These are phyloP conservation scores for Sclerotinia spermophila DNA, from an alignment of 2,329 filamentous ascomycete species.

Conservation along the genomic window DNA sequence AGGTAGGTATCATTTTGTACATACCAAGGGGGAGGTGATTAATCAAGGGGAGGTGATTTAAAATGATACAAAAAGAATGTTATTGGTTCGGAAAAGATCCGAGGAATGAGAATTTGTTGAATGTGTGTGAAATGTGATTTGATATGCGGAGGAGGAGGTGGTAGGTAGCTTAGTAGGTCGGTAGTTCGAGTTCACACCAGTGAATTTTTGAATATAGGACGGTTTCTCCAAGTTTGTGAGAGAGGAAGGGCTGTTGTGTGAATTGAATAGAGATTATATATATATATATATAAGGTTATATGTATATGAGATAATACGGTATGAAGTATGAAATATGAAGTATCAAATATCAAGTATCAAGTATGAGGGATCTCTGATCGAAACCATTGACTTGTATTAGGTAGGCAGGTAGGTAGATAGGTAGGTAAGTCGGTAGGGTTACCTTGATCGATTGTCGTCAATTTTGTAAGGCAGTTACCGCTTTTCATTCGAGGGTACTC, in stretches of 20 bases:
- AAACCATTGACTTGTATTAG: background rate
- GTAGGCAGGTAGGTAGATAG: background rate
- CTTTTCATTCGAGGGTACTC: background rate
- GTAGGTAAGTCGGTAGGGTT: background rate
- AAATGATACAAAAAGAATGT: background rate
- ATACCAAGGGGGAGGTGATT: constrained; percentile 2
- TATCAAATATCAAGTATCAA: too few relatives aligned
- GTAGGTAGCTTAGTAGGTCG: background rate
- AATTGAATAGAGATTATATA: background rate
- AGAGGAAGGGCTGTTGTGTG: background rate
- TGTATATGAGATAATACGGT: background rate
- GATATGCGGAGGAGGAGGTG: background rate
- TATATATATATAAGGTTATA: too few relatives aligned
- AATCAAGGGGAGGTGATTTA: constrained; percentile 4
- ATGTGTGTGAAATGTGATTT: background rate
- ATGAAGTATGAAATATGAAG: too few relatives aligned
- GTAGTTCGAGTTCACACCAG: background rate
- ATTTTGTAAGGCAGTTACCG: background rate
- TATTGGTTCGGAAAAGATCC: constrained; percentile 15
- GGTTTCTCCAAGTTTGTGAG: background rate
- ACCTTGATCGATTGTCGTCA: background rate
- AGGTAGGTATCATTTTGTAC: background rate
- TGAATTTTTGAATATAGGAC: background rate
- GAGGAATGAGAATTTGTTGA: constrained; percentile 8
- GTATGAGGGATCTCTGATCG: background rate